Evolutionary conservation across 306 rosid genomes (phyloP).

Genomic region (Dalbergia cochinchinensis): DNA sequence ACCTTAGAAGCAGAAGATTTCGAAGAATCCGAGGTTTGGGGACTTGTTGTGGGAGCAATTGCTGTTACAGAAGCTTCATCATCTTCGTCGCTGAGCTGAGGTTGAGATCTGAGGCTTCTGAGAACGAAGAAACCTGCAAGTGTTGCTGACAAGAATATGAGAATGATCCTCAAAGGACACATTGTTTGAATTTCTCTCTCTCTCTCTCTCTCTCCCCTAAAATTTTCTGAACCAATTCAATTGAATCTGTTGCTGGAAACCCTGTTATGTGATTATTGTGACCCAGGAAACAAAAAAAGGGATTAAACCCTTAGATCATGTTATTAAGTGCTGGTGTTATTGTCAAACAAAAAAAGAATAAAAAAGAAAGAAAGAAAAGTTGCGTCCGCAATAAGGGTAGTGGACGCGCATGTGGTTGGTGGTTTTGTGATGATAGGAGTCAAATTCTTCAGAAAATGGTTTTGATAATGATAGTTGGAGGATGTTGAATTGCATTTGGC

Average conservation of each 20-base stretch:
- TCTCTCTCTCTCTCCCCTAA: neutral
- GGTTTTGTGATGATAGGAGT: constrained; percentile 24
- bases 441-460: constrained; percentile 5
- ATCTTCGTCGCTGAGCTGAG: constrained; percentile 42
- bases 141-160: constrained; percentile 92
- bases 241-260: too few relatives aligned
- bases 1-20: constrained; percentile 54
- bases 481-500: neutral
- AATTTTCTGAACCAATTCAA: neutral
- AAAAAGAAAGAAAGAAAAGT: too few relatives aligned
- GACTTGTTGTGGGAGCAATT: constrained; percentile 15
- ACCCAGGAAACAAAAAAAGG: neutral
- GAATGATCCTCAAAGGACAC: constrained; percentile 89
- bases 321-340: neutral
- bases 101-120: constrained; percentile 77
- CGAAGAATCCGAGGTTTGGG: constrained; percentile 56
- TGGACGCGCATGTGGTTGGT: constrained; percentile 36
- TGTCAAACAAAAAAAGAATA: too few relatives aligned
- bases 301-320: neutral
- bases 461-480: constrained; percentile 2
- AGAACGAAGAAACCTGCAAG: constrained; percentile 92
- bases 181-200: constrained; percentile 39
- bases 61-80: constrained; percentile 32
- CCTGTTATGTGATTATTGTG: neutral
- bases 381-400: neutral